A percentile compares a stretch with the other conserved stretches of the same genome.
Evolutionary conservation across 768 basidiomycete species (phyloP).

Genomic region (Kwoniella pini): DNA sequence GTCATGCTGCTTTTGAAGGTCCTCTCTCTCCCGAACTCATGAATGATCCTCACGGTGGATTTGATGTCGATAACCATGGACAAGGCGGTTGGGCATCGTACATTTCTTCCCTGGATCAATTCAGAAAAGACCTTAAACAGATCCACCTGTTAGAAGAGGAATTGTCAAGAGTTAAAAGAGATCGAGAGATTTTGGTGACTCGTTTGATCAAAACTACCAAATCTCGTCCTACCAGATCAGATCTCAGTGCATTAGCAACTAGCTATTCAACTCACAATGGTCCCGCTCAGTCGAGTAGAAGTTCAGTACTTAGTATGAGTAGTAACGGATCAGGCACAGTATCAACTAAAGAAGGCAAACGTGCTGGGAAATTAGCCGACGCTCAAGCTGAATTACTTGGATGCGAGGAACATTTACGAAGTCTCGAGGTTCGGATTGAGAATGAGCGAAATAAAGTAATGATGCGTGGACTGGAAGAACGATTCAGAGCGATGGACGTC

Average conservation of each 20-base stretch:
- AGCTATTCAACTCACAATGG: slow-evolving; percentile 24
- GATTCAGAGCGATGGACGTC: slow-evolving; percentile 53
- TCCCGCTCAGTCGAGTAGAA: slow-evolving; percentile 28
- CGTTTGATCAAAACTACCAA: slow-evolving; percentile 54
- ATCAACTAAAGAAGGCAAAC: slow-evolving; percentile 47
- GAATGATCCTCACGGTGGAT: slow-evolving; percentile 27
- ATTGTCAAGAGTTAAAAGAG: slow-evolving; percentile 49
- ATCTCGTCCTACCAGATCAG: slow-evolving; percentile 48
- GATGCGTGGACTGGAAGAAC: slow-evolving; percentile 50
- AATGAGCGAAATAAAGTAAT: slow-evolving; percentile 53
- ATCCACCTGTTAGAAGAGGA: slow-evolving; percentile 54
- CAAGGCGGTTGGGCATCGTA: slow-evolving; percentile 51
- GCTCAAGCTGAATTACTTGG: slow-evolving; percentile 54
- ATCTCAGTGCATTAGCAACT: slow-evolving; percentile 40
- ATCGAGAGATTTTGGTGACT: slow-evolving; percentile 52
- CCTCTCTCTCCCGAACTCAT: slow-evolving; percentile 39
- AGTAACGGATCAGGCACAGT: slow-evolving; percentile 35
- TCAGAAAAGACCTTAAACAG: slow-evolving; percentile 53
- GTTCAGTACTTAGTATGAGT: slow-evolving; percentile 34
- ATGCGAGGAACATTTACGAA: slow-evolving; percentile 52
- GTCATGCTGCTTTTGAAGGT: slow-evolving; percentile 54
- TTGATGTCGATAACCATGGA: slow-evolving; percentile 24
- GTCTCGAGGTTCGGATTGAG: slow-evolving; percentile 51
- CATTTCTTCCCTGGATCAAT: slow-evolving; percentile 47
- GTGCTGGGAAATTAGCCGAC: slow-evolving; percentile 49